phyloP scores from a whole-genome alignment of 257 asterid genomes.

The Solanum appendiculatum region DNA sequence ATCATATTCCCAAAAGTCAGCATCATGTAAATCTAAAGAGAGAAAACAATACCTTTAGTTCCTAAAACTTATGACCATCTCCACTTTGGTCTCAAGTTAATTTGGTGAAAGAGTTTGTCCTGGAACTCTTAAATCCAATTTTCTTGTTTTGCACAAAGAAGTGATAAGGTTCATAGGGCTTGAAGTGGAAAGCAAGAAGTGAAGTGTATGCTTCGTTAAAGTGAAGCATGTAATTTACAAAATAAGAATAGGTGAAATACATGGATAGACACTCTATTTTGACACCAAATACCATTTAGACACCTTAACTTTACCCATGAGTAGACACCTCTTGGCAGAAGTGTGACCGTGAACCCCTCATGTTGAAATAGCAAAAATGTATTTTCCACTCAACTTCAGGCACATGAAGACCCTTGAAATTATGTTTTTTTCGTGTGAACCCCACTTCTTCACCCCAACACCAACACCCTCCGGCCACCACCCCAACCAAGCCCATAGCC shows the following conservation, averaged over 20 bases:
- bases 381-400: neutral
- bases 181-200: neutral
- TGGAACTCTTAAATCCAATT: neutral
- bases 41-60: neutral
- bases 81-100: neutral
- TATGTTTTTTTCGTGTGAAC: neutral
- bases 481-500: too few species aligned
- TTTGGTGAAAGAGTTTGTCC: neutral
- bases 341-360: neutral
- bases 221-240: neutral
- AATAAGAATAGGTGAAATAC: neutral
- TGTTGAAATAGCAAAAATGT: neutral
- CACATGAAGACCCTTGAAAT: neutral
- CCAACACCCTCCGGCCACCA: neutral
- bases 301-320: neutral
- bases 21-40: neutral
- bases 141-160: neutral
- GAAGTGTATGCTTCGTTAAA: neutral
- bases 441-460: neutral
- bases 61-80: neutral
- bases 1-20: neutral
- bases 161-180: neutral
- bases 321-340: neutral
- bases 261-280: neutral
- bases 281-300: neutral